A percentile compares a stretch with the other conserved stretches of the same genome.
Evolutionary conservation across 352 stramenopile species (phyloP).

Genomic region (Globisporangium parvum): DNA sequence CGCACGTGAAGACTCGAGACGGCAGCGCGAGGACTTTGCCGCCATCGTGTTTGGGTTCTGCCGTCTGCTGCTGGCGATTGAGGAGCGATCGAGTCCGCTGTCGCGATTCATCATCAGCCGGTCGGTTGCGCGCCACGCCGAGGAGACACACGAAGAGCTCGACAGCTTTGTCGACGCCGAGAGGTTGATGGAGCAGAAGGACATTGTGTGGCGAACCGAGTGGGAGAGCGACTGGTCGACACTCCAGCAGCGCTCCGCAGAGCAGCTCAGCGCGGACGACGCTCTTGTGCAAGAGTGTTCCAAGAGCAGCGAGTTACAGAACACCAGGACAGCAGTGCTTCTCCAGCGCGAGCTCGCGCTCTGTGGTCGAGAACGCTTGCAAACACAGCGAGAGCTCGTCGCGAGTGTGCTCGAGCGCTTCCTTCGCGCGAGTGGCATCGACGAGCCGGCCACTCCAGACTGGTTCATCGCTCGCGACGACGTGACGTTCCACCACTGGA

Average conservation of each 20-base stretch:
- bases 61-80: background rate
- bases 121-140: background rate
- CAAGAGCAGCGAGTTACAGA: background rate
- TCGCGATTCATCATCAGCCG: background rate
- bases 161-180: background rate
- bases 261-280: no score
- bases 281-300: no score
- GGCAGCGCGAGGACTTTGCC: background rate
- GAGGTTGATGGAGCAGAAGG: no score
- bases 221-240: background rate
- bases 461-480: background rate
- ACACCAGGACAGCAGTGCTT: background rate
- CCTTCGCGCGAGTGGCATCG: background rate
- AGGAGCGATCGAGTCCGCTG: background rate
- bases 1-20: no score
- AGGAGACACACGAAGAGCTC: constrained; percentile 1
- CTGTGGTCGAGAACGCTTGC: background rate
- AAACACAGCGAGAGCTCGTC: no score
- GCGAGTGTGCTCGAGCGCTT: background rate
- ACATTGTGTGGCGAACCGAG: background rate
- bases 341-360: background rate
- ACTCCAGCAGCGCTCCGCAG: background rate
- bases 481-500: background rate
- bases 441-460: background rate
- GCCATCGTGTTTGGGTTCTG: background rate